phyloP scores from a whole-genome alignment of 106 monocot genomes.

The Ottelia alismoides region DNA sequence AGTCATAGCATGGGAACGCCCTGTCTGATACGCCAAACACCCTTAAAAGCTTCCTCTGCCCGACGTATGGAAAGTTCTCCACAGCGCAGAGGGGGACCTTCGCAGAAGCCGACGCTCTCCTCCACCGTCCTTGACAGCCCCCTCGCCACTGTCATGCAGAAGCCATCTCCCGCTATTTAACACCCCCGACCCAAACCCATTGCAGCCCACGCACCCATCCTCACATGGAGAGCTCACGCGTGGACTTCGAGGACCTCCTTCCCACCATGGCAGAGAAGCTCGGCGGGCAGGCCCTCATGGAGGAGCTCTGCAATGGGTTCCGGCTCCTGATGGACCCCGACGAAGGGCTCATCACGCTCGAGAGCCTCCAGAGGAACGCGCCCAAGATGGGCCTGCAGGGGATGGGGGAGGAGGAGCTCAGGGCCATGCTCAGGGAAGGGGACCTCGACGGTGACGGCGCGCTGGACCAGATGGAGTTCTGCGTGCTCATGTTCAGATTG shows the following conservation, averaged over 20 bases:
- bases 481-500: conserved; percentile 6
- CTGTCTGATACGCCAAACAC: too few species aligned
- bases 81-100: too few species aligned
- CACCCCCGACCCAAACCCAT: too few species aligned
- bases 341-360: conserved; percentile 2
- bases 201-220: too few species aligned
- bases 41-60: too few species aligned
- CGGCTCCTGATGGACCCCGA: conserved; percentile 7
- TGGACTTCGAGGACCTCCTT: conserved; percentile 6
- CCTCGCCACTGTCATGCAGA: too few species aligned
- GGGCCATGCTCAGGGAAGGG: conserved; percentile 4
- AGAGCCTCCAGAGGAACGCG: conserved; percentile 9
- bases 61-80: too few species aligned
- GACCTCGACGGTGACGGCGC: conserved; percentile 6
- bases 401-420: conserved; percentile 2
- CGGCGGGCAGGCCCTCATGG: conserved; percentile 2
- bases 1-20: too few species aligned
- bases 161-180: too few species aligned
- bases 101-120: too few species aligned
- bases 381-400: background rate
- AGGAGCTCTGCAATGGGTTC: conserved; percentile 13
- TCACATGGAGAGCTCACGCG: too few species aligned
- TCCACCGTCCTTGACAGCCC: too few species aligned
- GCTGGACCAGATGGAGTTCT: conserved; percentile 8
- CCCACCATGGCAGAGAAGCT: conserved; percentile 9